Conservation (phyloP, 768 basidiomycete genomes). For the Termitomyces sp. region DNA sequence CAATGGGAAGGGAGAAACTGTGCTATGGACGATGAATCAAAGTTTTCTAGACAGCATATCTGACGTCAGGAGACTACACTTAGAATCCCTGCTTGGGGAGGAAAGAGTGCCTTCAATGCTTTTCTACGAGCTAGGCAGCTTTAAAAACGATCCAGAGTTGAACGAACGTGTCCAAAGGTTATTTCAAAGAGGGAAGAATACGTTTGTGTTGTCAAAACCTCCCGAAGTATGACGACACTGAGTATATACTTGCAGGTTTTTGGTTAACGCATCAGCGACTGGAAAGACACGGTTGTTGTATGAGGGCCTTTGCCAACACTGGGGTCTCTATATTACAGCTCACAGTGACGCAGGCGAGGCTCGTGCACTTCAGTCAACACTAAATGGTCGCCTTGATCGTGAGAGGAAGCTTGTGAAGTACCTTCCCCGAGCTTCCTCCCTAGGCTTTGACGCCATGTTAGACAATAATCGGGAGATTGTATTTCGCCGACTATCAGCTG, state of each 20-base stretch:
- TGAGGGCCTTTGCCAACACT: neutral
- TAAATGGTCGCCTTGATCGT: neutral
- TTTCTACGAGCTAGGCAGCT: neutral
- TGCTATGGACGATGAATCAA: neutral
- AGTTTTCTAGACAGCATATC: neutral
- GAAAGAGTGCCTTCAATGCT: neutral
- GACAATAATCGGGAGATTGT: too few species aligned
- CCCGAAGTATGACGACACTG: neutral
- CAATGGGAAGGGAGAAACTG: neutral
- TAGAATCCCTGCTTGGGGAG: neutral
- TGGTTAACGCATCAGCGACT: neutral
- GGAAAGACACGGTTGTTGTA: slow-evolving; percentile 1
- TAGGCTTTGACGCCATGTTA: too few species aligned
- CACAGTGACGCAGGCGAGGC: neutral
- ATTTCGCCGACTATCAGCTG: too few species aligned
- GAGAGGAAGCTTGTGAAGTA: too few species aligned
- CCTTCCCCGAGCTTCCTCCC: too few species aligned
- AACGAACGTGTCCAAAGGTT: neutral
- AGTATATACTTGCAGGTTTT: neutral
- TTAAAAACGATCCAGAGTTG: neutral
- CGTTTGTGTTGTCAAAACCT: neutral
- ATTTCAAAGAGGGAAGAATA: neutral
- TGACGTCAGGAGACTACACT: neutral
- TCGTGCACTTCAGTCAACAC: neutral
- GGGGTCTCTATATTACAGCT: slow-evolving; percentile 1